Evolutionary conservation across 108 stramenopile species (phyloP), one percentile per base, ranked within the genome.

Genomic region (Heterococcus sp.): DNA sequence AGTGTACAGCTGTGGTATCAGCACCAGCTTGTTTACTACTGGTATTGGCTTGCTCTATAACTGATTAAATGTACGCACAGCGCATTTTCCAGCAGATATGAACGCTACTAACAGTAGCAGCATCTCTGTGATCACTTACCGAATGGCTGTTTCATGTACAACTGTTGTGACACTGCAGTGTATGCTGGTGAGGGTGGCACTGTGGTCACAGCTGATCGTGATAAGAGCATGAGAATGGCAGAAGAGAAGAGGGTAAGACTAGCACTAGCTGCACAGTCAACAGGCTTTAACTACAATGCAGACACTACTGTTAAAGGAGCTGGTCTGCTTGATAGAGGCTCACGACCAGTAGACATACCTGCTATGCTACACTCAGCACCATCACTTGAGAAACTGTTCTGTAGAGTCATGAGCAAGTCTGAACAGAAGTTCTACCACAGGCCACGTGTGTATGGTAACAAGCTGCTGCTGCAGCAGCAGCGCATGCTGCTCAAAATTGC

Each of bases 211-310:
- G n/a, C n/a, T n/a, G 76, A 78, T 58, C 38, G 76, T 2, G 40
- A 39, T 69, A 78, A 32, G 58, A 69, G 66, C 58, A 69, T 68
- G 2, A 69, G 66, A 35, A 78, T 78, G 76, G 76, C 76, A 14
- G 37, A 35, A 1, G 76, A 78, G 30, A 78, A 78, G 37, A 58
- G 58, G 46, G 58, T 64, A 30, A 69, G 76, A 2, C 76, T 78
- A n/a, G 68, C 38, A 35, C 63, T 58, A 2, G 76, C 76, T 0
- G 76, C 76, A 29, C 38, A 38, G 37, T 36, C 40, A 8, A 78
- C 76, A 1, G 76, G 76, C 70, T 78, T 69, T 70, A 78, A 68
- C 69, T 69, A 69, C 76, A 71, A 67, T 70, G 69, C 76, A 2
- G 35, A 69, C 26, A 68, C 68, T 35, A 68, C 68, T 29, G 76